Conservation (phyloP, 2,329 filamentous ascomycete species). For the Diaporthe sp. region DNA sequence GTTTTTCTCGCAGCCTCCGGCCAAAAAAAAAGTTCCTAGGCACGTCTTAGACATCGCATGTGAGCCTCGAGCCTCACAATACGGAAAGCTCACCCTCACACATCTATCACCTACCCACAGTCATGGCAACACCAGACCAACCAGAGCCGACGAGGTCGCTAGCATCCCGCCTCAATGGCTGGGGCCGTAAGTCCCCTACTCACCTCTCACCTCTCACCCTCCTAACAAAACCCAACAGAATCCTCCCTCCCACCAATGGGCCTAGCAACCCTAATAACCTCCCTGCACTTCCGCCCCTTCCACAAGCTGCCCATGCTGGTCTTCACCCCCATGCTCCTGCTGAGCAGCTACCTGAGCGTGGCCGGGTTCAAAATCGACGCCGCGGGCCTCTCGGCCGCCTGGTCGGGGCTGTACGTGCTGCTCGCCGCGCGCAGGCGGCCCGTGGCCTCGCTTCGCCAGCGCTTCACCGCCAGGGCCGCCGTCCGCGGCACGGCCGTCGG, state of each 20-base stretch:
- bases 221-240: constrained; percentile 52
- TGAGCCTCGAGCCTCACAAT: background rate
- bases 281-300: constrained; percentile 68
- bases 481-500: constrained; percentile 66
- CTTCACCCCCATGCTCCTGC: constrained; percentile 66
- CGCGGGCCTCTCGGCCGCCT: constrained; percentile 68
- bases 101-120: background rate
- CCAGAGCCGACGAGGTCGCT: constrained; percentile 49
- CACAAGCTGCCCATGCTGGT: constrained; percentile 62
- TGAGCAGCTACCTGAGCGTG: constrained; percentile 71
- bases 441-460: constrained; percentile 48
- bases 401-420: constrained; percentile 70
- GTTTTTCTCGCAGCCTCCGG: background rate
- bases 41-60: background rate
- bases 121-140: constrained; percentile 28
- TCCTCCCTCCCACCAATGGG: constrained; percentile 67
- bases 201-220: background rate
- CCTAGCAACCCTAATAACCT: constrained; percentile 68
- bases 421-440: constrained; percentile 64
- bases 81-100: background rate
- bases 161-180: constrained; percentile 56
- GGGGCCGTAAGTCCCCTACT: constrained; percentile 62
- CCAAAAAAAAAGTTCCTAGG: constrained; percentile 4
- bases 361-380: constrained; percentile 70
- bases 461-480: constrained; percentile 62